Conservation (phyloP, 805 yeast genomes). For the Saccharomyces eubayanus region DNA sequence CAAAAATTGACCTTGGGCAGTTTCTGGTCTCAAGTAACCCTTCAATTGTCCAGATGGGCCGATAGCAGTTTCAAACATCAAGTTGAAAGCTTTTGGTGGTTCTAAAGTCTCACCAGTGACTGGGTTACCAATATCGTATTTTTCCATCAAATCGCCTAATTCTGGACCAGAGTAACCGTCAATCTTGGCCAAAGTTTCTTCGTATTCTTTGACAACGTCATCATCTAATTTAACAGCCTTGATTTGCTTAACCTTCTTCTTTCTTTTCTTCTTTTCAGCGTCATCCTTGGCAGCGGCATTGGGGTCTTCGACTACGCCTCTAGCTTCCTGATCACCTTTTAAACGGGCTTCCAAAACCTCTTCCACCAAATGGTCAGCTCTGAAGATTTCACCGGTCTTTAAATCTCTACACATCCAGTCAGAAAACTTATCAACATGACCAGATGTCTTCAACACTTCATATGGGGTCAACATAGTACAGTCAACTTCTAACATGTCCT, state of each 20-base stretch:
- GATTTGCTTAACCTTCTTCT: conserved; percentile 94
- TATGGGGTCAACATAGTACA: conserved; percentile 96
- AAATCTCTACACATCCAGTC: conserved; percentile 98
- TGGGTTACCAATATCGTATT: conserved; percentile 84
- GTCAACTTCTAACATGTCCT: conserved; percentile 98
- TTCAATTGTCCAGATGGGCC: conserved; percentile 96
- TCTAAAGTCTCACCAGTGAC: conserved; percentile 79
- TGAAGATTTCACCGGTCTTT: conserved; percentile 93
- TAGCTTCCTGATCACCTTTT: conserved; percentile 94
- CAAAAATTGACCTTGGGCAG: conserved; percentile 98
- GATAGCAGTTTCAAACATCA: conserved; percentile 98
- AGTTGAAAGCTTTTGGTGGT: conserved; percentile 89
- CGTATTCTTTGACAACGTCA: conserved; percentile 68
- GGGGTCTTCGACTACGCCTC: conserved; percentile 59
- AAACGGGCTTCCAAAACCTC: conserved; percentile 93
- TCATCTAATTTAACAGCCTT: conserved; percentile 83
- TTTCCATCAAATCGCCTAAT: conserved; percentile 78
- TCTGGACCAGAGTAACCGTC: conserved; percentile 93
- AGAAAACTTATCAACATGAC: conserved; percentile 97
- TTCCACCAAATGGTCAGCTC: conserved; percentile 97
- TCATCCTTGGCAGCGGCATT: conserved; percentile 55
- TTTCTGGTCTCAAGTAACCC: conserved; percentile 96
- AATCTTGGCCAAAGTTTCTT: conserved; percentile 79
- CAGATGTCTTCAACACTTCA: conserved; percentile 96
- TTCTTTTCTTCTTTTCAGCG: conserved; percentile 83